A percentile compares a stretch with the other conserved stretches of the same genome.
phyloP scores from a whole-genome alignment of 208 protist species.

The Lotmaria passim region DNA sequence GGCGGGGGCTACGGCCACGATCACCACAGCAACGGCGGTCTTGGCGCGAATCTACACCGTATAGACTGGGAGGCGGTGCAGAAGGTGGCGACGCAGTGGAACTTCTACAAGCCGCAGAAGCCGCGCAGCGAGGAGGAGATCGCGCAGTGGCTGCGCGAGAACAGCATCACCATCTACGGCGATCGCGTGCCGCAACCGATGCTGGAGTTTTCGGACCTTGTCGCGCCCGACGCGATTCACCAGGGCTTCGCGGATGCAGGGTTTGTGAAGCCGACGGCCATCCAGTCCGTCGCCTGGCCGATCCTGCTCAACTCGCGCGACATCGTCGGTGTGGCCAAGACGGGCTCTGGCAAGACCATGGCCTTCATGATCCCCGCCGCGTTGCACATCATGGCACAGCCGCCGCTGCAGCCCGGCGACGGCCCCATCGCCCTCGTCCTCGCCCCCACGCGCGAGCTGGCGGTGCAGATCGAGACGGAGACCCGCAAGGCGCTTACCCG shows the following conservation, averaged over 20 bases:
- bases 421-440: constrained; percentile 91
- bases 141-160: constrained; percentile 67
- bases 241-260: constrained; percentile 82
- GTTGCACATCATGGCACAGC: constrained; percentile 91
- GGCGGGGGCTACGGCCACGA: constrained; percentile 7
- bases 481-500: constrained; percentile 76
- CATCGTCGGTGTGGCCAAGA: constrained; percentile 89
- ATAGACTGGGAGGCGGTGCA: constrained; percentile 78
- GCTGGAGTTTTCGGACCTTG: constrained; percentile 81
- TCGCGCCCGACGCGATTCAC: constrained; percentile 78
- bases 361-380: constrained; percentile 92
- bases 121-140: constrained; percentile 77
- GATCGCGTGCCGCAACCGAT: constrained; percentile 85
- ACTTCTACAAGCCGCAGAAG: constrained; percentile 86
- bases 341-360: constrained; percentile 93
- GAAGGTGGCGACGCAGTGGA: constrained; percentile 79
- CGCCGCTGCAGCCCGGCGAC: constrained; percentile 80
- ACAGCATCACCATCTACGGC: constrained; percentile 87
- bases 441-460: constrained; percentile 92
- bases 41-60: constrained; percentile 66
- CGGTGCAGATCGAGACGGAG: constrained; percentile 91
- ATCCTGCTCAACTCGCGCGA: constrained; percentile 88
- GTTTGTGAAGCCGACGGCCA: constrained; percentile 80
- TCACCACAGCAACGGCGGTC: constrained; percentile 40
- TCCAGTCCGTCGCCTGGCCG: constrained; percentile 92